These are phyloP conservation scores for Xylariaceae sp. DNA, from an alignment of 2,329 filamentous ascomycete genomes.

Conservation along the genomic window DNA sequence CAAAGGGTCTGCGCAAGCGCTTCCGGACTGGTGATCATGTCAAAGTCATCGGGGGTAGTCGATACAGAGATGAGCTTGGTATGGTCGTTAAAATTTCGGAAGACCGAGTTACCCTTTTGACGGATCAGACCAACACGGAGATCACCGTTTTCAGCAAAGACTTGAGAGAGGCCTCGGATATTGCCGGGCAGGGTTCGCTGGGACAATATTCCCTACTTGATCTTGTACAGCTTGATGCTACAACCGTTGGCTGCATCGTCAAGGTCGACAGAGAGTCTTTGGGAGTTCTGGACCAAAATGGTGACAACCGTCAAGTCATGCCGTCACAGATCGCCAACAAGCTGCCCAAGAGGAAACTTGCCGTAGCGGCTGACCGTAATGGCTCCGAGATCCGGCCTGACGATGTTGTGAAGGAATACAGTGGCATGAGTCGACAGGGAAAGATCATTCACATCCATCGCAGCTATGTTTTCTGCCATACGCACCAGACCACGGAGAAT, in stretches of 20 bases:
- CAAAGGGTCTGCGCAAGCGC: slow-evolving; percentile 85
- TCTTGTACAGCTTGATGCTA: slow-evolving; percentile 86
- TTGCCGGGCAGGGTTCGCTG: slow-evolving; percentile 77
- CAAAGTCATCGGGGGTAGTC: slow-evolving; percentile 95
- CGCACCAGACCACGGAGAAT: slow-evolving; percentile 78
- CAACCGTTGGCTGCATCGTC: slow-evolving; percentile 88
- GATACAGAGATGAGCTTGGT: slow-evolving; percentile 90
- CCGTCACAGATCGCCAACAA: slow-evolving; percentile 91
- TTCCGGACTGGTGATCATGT: slow-evolving; percentile 95
- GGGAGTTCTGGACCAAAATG: slow-evolving; percentile 85
- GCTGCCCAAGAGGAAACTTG: slow-evolving; percentile 74
- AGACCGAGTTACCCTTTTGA: slow-evolving; percentile 87
- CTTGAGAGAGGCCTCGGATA: slow-evolving; percentile 86
- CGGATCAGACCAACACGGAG: slow-evolving; percentile 87
- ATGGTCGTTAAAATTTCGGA: slow-evolving; percentile 94
- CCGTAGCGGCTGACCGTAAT: slow-evolving; percentile 87
- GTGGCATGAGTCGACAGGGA: slow-evolving; percentile 79
- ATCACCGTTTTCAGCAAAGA: slow-evolving; percentile 99
- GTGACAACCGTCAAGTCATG: slow-evolving; percentile 74
- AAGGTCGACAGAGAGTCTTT: slow-evolving; percentile 94
- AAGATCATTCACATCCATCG: slow-evolving; percentile 92
- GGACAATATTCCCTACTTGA: slow-evolving; percentile 91
- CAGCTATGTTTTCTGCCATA: slow-evolving; percentile 87
- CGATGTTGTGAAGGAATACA: slow-evolving; percentile 87
- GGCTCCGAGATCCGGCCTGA: slow-evolving; percentile 89